These are phyloP conservation scores for Carallia pectinifolia DNA, from an alignment of 345 rosid genomes.

Conservation along the genomic window DNA sequence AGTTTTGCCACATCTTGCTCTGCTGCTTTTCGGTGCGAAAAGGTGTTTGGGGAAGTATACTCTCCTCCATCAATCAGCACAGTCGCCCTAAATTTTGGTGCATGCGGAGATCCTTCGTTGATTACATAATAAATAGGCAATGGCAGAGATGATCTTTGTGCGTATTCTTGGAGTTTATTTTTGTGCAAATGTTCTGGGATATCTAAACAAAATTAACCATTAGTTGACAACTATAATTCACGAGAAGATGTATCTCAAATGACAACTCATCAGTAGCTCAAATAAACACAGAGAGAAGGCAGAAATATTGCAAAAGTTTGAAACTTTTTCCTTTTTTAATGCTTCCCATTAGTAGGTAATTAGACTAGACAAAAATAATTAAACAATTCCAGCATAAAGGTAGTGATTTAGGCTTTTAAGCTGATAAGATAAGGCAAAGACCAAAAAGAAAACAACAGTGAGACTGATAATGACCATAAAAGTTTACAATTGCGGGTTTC, in stretches of 20 bases:
- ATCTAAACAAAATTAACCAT: background rate
- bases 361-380: no score
- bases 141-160: conserved; percentile 36
- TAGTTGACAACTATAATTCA: background rate
- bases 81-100: conserved; percentile 35
- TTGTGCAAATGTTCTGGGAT: conserved; percentile 18
- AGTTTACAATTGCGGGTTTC: no score
- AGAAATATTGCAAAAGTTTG: no score
- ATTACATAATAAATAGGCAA: conserved; percentile 27
- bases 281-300: no score
- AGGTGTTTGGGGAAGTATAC: conserved; percentile 34
- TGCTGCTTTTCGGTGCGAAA: conserved; percentile 35
- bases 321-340: no score
- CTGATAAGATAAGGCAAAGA: no score
- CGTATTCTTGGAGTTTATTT: conserved; percentile 37
- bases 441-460: no score
- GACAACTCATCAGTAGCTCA: background rate
- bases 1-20: conserved; percentile 48
- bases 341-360: no score
- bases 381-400: no score
- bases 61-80: conserved; percentile 35
- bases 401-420: no score
- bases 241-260: background rate
- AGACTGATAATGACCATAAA: no score
- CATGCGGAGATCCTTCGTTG: conserved; percentile 34